phyloP scores from a whole-genome alignment of 2,329 filamentous ascomycete genomes.

The Neopestalotiopsis sp. region DNA sequence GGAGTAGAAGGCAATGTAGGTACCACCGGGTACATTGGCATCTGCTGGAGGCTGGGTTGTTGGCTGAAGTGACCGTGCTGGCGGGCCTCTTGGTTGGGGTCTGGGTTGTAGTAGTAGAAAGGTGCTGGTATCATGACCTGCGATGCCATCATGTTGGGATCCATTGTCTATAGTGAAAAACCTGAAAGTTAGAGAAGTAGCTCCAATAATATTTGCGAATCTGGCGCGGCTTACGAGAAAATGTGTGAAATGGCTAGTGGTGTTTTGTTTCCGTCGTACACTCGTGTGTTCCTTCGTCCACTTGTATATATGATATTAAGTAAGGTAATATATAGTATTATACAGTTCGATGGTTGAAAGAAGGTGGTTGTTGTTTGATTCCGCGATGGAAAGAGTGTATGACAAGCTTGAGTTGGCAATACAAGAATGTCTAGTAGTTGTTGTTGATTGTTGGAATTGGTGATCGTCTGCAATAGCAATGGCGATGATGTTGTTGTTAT shows the following conservation, averaged over 20 bases:
- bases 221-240: background rate
- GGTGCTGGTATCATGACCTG: conserved; percentile 73
- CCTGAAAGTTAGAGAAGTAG: background rate
- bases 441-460: conserved; percentile 31
- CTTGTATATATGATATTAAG: conserved; percentile 38
- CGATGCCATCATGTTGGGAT: conserved; percentile 60
- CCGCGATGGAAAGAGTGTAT: conserved; percentile 39
- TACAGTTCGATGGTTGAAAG: conserved; percentile 38
- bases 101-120: conserved; percentile 88
- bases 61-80: conserved; percentile 80
- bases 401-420: conserved; percentile 31
- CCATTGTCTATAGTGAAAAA: conserved; percentile 58
- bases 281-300: conserved; percentile 22
- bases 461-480: too few species aligned
- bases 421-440: conserved; percentile 33
- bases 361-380: conserved; percentile 38
- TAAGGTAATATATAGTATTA: conserved; percentile 30
- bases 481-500: too few species aligned
- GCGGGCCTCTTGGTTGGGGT: conserved; percentile 73
- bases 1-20: conserved; percentile 67
- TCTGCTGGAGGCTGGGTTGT: conserved; percentile 60
- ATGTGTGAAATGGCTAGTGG: conserved; percentile 20
- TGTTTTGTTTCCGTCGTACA: conserved; percentile 18
- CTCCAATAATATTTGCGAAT: background rate
- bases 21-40: conserved; percentile 60